Base-by-base conservation (phyloP, 1,284 basidiomycete species). In the Xerocomus amazonicus region DNA sequence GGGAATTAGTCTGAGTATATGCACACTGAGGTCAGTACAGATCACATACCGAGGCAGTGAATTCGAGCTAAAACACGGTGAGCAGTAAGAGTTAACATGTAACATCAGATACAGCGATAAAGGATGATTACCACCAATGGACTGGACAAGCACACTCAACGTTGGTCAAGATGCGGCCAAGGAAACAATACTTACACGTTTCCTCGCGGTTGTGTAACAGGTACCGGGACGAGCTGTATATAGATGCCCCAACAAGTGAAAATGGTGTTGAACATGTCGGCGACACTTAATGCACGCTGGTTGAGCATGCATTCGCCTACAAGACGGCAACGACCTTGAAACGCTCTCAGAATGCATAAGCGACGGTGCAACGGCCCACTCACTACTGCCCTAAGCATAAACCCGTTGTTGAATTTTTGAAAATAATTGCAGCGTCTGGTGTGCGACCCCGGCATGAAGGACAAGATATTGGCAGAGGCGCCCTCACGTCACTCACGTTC, bases 191-290 rank as follows among this genome's bases (percentile, higher is more conserved):
- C 54, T 33, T 43, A 28, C 56, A 59, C 12, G 4, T 56, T 52
- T 23, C 42, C 42, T 17, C 36, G 32, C 12, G 47, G 17, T 7
- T 45, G 45, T 19, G 43, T n/a, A 13, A 41, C 28, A 23, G 43
- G 54, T 6, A 17, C 43, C 23, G 45, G 42, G 8, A 59, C 28
- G 10, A 59, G 43, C 19, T 39, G 33, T 42, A 45, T 9, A 10
- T 56, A 56, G 6, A 56, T 43, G n/a, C 32, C 56, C 53, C 56
- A 56, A 9, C 42, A 32, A 9, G n/a, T 16, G 13, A 56, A 45
- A 32, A 56, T 28, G 4, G 45, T 38, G 23, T 53, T 59, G 40
- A 56, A 6, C 55, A 48, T 43, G 28, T 56, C 55, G 9, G 53
- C 45, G 16, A 56, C 7, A 26, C 55, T 56, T 32, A n/a, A 14